Evolutionary conservation across 129 eudicot genomes (phyloP).

Genomic region (Flaveria brownii): DNA sequence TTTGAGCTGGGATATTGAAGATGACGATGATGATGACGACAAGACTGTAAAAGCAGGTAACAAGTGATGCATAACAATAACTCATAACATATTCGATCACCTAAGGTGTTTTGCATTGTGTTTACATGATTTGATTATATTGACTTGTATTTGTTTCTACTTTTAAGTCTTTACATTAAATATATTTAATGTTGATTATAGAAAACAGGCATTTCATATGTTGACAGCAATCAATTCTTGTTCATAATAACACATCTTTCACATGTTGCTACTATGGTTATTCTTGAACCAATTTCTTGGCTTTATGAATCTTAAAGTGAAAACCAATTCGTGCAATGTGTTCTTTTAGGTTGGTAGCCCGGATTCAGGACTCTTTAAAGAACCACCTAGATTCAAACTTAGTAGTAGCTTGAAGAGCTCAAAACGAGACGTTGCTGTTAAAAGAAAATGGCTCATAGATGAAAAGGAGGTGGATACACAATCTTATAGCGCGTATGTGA

Average conservation of each 20-base stretch:
- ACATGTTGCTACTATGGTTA: conserved; percentile 7
- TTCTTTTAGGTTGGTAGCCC: too few species aligned
- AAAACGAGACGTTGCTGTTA: too few species aligned
- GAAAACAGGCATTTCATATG: conserved; percentile 16
- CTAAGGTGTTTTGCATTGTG: conserved; percentile 19
- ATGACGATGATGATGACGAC: conserved; percentile 50
- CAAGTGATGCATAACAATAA: conserved; percentile 25
- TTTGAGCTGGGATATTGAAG: conserved; percentile 92
- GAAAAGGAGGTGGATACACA: too few species aligned
- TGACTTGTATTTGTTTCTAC: conserved; percentile 17
- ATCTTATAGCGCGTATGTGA: too few species aligned
- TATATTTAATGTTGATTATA: conserved; percentile 14
- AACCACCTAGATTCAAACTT: neutral
- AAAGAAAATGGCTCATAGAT: too few species aligned
- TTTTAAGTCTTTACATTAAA: conserved; percentile 7
- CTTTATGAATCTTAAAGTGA: neutral
- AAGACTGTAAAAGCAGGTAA: conserved; percentile 38
- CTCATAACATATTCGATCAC: neutral
- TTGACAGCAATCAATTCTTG: conserved; percentile 32
- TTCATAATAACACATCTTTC: conserved; percentile 30
- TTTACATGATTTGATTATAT: conserved; percentile 9
- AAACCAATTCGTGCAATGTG: neutral
- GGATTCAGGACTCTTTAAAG: too few species aligned
- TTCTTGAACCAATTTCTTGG: neutral
- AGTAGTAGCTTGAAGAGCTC: neutral